Percentiles rank a stretch among this genome's conserved stretches.
Evolutionary conservation across 768 basidiomycete species (phyloP).

Genomic region (Nidularia pulvinata): DNA sequence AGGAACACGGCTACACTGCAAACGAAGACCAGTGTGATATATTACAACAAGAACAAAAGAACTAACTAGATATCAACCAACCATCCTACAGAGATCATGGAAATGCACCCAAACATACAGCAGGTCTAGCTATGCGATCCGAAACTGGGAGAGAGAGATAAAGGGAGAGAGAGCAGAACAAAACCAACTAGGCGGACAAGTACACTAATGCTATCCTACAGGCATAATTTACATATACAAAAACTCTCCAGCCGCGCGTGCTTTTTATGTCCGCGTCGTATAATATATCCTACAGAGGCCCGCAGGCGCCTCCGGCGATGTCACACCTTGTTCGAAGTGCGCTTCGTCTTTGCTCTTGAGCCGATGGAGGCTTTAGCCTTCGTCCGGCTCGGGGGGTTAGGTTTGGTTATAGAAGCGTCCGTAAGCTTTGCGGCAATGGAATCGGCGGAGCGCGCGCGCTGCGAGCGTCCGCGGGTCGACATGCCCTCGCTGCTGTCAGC

Average conservation of each 20-base stretch:
- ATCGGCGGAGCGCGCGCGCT: background rate
- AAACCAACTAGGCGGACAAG: background rate
- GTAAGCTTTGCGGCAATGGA: background rate
- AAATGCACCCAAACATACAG: too few species aligned
- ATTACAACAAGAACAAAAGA: background rate
- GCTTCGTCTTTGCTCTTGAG: background rate
- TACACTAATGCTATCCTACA: background rate
- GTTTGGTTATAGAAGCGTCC: background rate
- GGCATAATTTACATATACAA: background rate
- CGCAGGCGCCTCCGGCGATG: too few species aligned
- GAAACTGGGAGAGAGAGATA: background rate
- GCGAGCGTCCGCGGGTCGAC: slow-evolving; percentile 34
- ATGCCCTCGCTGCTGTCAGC: slow-evolving; percentile 23
- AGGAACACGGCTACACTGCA: background rate
- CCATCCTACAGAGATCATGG: too few species aligned
- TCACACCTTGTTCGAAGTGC: background rate
- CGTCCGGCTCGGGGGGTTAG: background rate
- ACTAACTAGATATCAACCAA: background rate
- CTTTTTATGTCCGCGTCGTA: background rate
- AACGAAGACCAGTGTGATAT: background rate
- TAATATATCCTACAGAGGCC: background rate
- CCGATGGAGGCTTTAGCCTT: background rate
- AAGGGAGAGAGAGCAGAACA: background rate
- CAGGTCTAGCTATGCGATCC: too few species aligned
- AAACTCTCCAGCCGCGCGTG: background rate